Percentiles rank a stretch among this genome's conserved stretches.
These are phyloP conservation scores for Galerina marginata DNA, from an alignment of 768 basidiomycete species.

Conservation along the genomic window DNA sequence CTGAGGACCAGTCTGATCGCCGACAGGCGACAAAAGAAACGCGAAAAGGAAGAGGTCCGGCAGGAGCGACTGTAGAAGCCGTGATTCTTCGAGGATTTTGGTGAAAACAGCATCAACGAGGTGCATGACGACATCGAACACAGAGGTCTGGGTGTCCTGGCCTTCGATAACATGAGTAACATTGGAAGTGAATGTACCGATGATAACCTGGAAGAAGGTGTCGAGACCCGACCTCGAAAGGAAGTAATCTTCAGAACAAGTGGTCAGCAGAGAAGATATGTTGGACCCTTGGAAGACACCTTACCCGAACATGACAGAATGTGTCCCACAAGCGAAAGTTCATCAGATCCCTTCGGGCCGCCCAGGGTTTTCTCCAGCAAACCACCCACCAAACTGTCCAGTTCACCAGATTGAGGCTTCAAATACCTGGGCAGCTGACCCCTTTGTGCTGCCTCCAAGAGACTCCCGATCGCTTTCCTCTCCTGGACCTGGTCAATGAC, in stretches of 20 bases:
- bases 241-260: conserved; percentile 35
- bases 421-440: conserved; percentile 50
- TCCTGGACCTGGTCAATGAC: conserved; percentile 25
- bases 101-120: conserved; percentile 38
- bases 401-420: conserved; percentile 44
- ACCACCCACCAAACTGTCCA: conserved; percentile 48
- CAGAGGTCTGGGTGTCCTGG: conserved; percentile 22
- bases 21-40: conserved; percentile 30
- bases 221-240: conserved; percentile 39
- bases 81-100: conserved; percentile 12
- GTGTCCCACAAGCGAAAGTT: conserved; percentile 39
- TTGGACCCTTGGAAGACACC: conserved; percentile 14
- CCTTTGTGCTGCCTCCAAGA: conserved; percentile 48
- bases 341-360: conserved; percentile 27
- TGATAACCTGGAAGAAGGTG: conserved; percentile 36
- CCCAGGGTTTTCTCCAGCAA: conserved; percentile 45
- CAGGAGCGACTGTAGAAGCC: conserved; percentile 24
- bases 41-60: conserved; percentile 54
- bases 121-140: conserved; percentile 34
- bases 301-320: conserved; percentile 50
- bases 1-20: conserved; percentile 25
- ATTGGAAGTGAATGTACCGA: conserved; percentile 39
- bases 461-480: conserved; percentile 34
- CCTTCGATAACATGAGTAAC: conserved; percentile 39
- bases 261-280: background rate